Evolutionary conservation across 176 grass and related monocot species (phyloP), one percentile per base, ranked within the genome.

Genomic region (Echinochloa phyllopogon): DNA sequence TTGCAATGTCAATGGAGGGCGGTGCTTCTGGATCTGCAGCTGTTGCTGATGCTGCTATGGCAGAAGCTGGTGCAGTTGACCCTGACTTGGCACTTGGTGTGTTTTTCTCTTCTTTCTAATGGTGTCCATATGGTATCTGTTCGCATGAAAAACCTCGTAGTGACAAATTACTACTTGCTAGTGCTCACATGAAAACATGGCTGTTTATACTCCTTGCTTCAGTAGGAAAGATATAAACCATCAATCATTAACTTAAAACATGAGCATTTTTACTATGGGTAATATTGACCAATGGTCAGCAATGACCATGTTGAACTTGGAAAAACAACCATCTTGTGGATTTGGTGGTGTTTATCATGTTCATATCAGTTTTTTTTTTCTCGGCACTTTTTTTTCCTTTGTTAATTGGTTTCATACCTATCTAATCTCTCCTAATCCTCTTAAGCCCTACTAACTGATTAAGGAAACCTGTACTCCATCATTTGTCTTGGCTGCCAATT

Each of bases 1-100:
- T 99, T 60, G 94, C 97, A 8, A 92, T 99, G 94, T 99, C 94
- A 65, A 91, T 99, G 94, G 92, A 96, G 71, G 88, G 82, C 45
- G 84, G 74, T 75, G 74, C 88, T 49, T 90, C 90, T 76, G 84
- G 83, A 61, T 85, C 79, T 62, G 65, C 76, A 73, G 58, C 77
- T 76, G 83, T 88, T 21, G 79, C 50, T 74, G 93, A 95, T 84
- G 52, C 90, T 75, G 76, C 84, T 83, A 91, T 89, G 91, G 72
- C 88, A 36, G 94, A 99, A 52, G 85, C 90, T 87, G 75, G 78
- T 64, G 64, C 77, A 65, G 87, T 91, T 84, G 97, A 96, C 72
- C 92, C 84, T 39, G 97, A 99, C 63, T 91, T 99, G 78, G 88
- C 94, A 78, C 81, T 91, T 52, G 97, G 97, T 96, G 76, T 84